Evolutionary conservation across 768 basidiomycete species (phyloP), one percentile per base, ranked within the genome.

Genomic region (Rickenella mellea): DNA sequence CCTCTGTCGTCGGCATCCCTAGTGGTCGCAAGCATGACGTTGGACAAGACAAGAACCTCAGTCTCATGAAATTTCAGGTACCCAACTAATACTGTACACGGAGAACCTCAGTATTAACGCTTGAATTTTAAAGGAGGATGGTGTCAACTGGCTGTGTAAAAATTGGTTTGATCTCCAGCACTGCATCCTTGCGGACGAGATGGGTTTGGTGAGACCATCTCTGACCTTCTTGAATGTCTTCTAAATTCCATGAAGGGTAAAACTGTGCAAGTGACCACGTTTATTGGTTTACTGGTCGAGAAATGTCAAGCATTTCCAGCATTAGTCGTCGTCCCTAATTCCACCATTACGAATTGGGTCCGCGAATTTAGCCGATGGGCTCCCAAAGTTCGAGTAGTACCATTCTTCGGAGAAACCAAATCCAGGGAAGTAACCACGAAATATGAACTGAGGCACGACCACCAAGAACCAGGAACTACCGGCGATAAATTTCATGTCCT

Each of bases 151-250:
- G 88, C 67, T 90, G 35, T 80, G 74, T 49, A 76, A 81, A 49
- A 89, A 91, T 48, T 93, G 91, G 91, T 89, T 83, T 80, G 80
- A 74, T 48, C 71, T 68, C 31, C 89, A 89, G 47, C 76, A 78
- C 31, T 89, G 83, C 47, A 93, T 93, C 48, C 73, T 98, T 17
- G 94, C 96, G 2, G 96, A 99, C 56, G 96, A 98, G 60, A 98
- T 99, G 96, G 92, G 92, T 45, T 63, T 92, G 57, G 90, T 88
- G 58, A 40, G 68, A 55, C 7, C 21, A 19, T 30, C 28, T 36
- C 19, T 44, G 26, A 8, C 3, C 27, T 21, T 26, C n/a, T n/a
- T n/a, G 19, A 15, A 29, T 42, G 15, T 11, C 49, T 40, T 20
- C 49, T 24, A 36, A 42, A n/a, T 41, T 48, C 40, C 35, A 45